Base-by-base conservation (phyloP, 2,329 filamentous ascomycete genomes). In the Aureobasidium lini region DNA sequence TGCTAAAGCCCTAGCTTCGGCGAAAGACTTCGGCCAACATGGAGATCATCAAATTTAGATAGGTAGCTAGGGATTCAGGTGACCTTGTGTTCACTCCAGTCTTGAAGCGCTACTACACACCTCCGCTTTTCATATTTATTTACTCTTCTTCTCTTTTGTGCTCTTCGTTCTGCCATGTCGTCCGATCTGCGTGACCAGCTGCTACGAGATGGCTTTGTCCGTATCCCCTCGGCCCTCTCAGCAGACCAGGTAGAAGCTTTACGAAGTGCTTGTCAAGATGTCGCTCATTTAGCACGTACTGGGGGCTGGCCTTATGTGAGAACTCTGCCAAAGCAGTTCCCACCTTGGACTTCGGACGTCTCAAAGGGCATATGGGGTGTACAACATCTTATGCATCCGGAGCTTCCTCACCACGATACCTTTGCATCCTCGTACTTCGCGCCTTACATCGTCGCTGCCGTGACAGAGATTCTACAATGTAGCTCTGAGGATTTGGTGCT, bases 301-400 rank as follows among this genome's bases (percentile, higher is more conserved):
- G 90, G 90, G 39, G 69, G 79, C 63, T 96, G 90, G 90, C 89
- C 89, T 3, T 81, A 88, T 73, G 85, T 95, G 68, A 87, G 90
- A 64, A 93, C 89, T 0, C 82, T 94, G 2, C 89, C 89, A 57
- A 95, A 95, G 73, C 90, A 95, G 73, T 96, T 95, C 75, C 91
- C 90, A 0, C 91, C 91, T 0, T 95, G 90, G 90, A 78, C 77
- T n/a, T 77, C 78, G 52, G 65, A 69, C 15, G 75, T 79, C 1
- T 76, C 78, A 0, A 73, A 77, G 54, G 89, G 89, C 18, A 95
- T 95, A 72, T 95, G 90, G 91, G 90, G 90, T 63, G 87, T 95
- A 2, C 90, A 95, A 77, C 88, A 92, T 72, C 80, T 95, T 5
- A 79, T 95, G 67, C 86, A 92, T 71, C 90, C 90, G 0, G 76